A percentile compares a stretch with the other conserved stretches of the same genome.
phyloP scores from a whole-genome alignment of 2,329 filamentous ascomycete genomes.

The Berkeleyomyces rouxiae region DNA sequence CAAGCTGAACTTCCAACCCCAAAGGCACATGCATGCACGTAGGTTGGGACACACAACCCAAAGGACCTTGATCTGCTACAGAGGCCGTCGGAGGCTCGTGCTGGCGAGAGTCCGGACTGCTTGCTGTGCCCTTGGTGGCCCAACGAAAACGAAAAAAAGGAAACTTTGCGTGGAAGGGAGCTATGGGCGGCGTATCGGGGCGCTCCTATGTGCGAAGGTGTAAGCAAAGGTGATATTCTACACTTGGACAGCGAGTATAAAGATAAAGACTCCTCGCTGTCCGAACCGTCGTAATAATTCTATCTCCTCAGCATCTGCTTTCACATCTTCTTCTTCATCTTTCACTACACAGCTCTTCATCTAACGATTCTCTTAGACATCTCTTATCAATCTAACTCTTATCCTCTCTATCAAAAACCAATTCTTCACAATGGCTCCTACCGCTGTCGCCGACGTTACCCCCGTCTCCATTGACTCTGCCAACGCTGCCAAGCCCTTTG shows the following conservation, averaged over 20 bases:
- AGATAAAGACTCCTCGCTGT: background rate
- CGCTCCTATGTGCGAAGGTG: background rate
- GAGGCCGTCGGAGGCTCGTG: background rate
- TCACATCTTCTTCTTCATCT: background rate
- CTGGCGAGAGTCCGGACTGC: conserved; percentile 1
- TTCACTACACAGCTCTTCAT: background rate
- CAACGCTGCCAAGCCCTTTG: conserved; percentile 24
- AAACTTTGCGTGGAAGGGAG: background rate
- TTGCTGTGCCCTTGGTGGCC: background rate
- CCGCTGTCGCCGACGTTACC: conserved; percentile 12
- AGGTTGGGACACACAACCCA: background rate
- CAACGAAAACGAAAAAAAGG: background rate
- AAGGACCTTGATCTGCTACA: background rate
- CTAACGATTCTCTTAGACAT: background rate
- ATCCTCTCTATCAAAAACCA: background rate
- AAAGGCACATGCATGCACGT: background rate
- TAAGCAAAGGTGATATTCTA: background rate
- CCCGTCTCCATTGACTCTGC: conserved; percentile 14
- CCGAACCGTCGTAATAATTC: background rate
- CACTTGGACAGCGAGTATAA: background rate
- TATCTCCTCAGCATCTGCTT: background rate
- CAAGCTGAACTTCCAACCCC: background rate
- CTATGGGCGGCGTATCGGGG: background rate
- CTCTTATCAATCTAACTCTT: background rate
- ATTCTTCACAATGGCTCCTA: conserved; percentile 14